phyloP scores from a whole-genome alignment of 768 basidiomycete genomes.

The Macrolepiota dolichaula region DNA sequence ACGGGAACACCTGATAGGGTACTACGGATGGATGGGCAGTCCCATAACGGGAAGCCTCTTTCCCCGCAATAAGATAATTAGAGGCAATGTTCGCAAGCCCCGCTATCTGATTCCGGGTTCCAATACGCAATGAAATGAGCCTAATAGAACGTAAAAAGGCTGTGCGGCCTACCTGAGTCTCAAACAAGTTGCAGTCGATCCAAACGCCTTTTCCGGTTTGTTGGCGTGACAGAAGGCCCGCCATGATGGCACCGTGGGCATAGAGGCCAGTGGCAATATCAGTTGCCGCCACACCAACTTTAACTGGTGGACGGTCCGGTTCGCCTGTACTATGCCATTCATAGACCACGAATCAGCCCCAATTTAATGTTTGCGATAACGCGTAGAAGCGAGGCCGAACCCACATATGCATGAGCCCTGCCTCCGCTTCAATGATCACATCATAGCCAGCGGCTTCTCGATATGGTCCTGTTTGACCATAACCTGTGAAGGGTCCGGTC shows the following conservation, averaged over 20 bases:
- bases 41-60: conserved; percentile 84
- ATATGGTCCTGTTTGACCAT: conserved; percentile 85
- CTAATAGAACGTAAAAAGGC: not conserved
- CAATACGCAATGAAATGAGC: conserved; percentile 2
- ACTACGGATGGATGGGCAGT: conserved; percentile 94
- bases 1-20: conserved; percentile 89
- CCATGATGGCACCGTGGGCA: conserved; percentile 91
- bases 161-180: conserved; percentile 64
- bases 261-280: conserved; percentile 88
- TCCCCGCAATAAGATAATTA: conserved; percentile 84
- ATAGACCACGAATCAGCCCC: not conserved
- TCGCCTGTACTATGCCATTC: conserved; percentile 71
- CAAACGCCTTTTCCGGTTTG: conserved; percentile 85
- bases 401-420: conserved; percentile 92
- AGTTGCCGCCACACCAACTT: conserved; percentile 94
- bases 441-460: conserved; percentile 83
- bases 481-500: conserved; percentile 22
- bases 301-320: conserved; percentile 78
- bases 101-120: conserved; percentile 55
- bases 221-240: conserved; percentile 76
- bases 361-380: not conserved
- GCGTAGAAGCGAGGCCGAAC: conserved; percentile 21
- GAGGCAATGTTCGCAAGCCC: conserved; percentile 91
- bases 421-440: conserved; percentile 84
- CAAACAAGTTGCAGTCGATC: conserved; percentile 93